Percentiles rank a stretch among this genome's conserved stretches.
Conservation (phyloP, 768 basidiomycete genomes). For the Punctularia strigosozonata region DNA sequence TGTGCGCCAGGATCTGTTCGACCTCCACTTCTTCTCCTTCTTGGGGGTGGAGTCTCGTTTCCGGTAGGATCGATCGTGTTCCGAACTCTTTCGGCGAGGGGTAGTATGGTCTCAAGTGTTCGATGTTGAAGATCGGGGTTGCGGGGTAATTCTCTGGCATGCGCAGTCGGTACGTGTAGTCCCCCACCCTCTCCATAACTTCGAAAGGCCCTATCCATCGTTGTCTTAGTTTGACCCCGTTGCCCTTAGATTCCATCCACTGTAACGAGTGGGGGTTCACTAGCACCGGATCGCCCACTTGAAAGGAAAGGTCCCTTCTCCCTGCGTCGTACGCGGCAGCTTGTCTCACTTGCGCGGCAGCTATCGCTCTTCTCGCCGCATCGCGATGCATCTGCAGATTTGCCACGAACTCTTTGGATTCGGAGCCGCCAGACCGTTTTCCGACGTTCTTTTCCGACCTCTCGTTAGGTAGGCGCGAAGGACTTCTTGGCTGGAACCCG, state of each 20-base stretch:
- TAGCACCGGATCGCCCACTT: not conserved
- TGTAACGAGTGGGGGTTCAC: not conserved
- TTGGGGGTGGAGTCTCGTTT: too few species aligned
- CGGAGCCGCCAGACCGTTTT: too few species aligned
- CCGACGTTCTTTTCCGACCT: too few species aligned
- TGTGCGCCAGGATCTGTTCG: too few species aligned
- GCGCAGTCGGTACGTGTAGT: not conserved
- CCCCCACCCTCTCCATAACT: not conserved
- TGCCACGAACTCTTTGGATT: too few species aligned
- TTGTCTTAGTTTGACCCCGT: not conserved
- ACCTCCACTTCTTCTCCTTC: too few species aligned
- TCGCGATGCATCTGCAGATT: not conserved
- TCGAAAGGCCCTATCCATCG: not conserved
- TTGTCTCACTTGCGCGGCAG: not conserved
- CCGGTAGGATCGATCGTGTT: too few species aligned
- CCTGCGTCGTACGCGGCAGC: not conserved
- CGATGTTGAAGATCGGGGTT: not conserved
- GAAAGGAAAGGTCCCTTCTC: not conserved
- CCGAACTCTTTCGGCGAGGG: too few species aligned
- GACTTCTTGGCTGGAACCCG: not conserved
- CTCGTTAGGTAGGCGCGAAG: too few species aligned
- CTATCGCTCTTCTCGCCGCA: not conserved
- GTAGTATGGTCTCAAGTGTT: too few species aligned
- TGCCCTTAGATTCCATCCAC: not conserved
- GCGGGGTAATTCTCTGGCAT: not conserved